phyloP scores from a whole-genome alignment of 2,329 filamentous ascomycete species.

The Helminthosporium solani region DNA sequence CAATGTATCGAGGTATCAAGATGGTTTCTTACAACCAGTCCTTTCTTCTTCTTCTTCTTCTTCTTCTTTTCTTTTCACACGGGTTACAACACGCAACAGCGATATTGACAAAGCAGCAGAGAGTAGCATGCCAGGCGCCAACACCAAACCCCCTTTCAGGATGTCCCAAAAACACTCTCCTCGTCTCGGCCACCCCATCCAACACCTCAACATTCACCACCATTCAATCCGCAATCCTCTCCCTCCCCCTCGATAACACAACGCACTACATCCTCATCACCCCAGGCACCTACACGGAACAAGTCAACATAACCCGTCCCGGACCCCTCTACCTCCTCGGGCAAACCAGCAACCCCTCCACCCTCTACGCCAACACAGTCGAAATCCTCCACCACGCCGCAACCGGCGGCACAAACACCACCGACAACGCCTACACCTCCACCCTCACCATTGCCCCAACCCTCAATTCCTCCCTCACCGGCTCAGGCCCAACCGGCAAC shows the following conservation, averaged over 20 bases:
- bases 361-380: not conserved
- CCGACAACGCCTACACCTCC: slow-evolving; percentile 64
- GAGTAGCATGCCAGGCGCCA: slow-evolving; percentile 39
- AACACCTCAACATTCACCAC: slow-evolving; percentile 28
- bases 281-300: slow-evolving; percentile 62
- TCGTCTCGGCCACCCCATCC: slow-evolving; percentile 26
- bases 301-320: slow-evolving; percentile 64
- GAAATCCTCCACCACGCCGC: slow-evolving; percentile 57
- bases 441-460: slow-evolving; percentile 65
- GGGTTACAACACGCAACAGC: not conserved
- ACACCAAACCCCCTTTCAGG: slow-evolving; percentile 41
- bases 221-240: slow-evolving; percentile 52
- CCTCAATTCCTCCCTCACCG: slow-evolving; percentile 62
- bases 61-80: not conserved
- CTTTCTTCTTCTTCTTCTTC: not conserved
- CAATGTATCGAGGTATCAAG: too few relatives aligned
- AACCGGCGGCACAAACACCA: slow-evolving; percentile 49
- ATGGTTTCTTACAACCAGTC: not conserved
- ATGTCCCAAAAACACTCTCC: slow-evolving; percentile 39
- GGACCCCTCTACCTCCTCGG: slow-evolving; percentile 64
- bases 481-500: slow-evolving; percentile 62
- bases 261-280: slow-evolving; percentile 60
- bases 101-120: slow-evolving; percentile 2
- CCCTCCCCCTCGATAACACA: slow-evolving; percentile 48
- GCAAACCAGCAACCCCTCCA: slow-evolving; percentile 26